Evolutionary conservation across 1,284 basidiomycete genomes (phyloP), one percentile per base, ranked within the genome.

Genomic region (Apiotrichum sp.): DNA sequence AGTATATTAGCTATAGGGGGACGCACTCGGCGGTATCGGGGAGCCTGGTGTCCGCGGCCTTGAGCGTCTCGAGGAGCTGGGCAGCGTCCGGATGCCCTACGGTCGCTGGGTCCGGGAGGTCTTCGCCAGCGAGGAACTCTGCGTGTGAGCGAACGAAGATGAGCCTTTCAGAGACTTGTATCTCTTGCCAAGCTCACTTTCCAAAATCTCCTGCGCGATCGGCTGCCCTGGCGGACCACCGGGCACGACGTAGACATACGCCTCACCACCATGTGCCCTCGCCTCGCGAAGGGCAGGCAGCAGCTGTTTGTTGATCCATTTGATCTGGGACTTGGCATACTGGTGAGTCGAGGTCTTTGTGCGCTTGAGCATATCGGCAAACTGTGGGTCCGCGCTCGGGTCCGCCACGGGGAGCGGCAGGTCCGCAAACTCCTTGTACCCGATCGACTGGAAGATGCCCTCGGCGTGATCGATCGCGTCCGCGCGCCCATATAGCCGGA

Each of bases 381-480:
- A 89, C 6, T 76, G 66, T 50, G 69, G 65, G 41, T 66, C 57
- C 3, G 52, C 32, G 6, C 44, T 9, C 0, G 71, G 59, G 32
- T 65, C 49, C 7, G 51, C 16, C 9, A 63, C 58, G 38, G 61
- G 67, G 60, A 60, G 80, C 50, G 41, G 79, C 62, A 61, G 78
- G 3, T 53, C 61, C 68, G 53, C 88, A 77, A 98, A 97, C 74
- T 97, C 93, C 71, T 86, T 89, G 77, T 89, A 97, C 1, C 93
- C 95, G 52, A 99, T 98, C 0, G 91, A 85, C 73, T 99, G 96
- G 72, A 89, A 97, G 55, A 98, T 89, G 0, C 95, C 95, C 59
- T 75, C 75, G 1, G 71, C 66, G 47, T 72, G 68, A 44, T 74
- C 74, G 4, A 66, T 65, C 9, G 62, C 59, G 8, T 69, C 60